A percentile compares a stretch with the other conserved stretches of the same genome.
Evolutionary conservation across 176 grass and related monocot species (phyloP).

Genomic region (Phoenix dactylifera): DNA sequence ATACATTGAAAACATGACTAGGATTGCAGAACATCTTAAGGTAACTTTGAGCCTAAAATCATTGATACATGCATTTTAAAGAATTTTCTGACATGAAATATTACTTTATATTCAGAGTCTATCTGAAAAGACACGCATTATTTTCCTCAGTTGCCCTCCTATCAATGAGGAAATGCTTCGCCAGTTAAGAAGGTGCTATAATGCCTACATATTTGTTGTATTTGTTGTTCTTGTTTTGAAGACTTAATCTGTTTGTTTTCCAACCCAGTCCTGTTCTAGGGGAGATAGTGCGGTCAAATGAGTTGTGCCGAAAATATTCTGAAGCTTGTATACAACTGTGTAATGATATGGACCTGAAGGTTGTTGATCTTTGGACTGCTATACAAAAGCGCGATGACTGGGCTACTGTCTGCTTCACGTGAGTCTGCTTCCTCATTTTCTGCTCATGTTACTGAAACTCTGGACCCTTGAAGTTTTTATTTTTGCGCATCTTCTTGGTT

Average conservation of each 20-base stretch:
- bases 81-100: not conserved
- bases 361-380: slow-evolving; percentile 23
- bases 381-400: slow-evolving; percentile 25
- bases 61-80: not conserved
- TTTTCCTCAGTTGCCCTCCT: slow-evolving; percentile 25
- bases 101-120: slow-evolving; percentile 15
- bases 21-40: slow-evolving; percentile 10
- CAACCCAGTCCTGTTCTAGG: not conserved
- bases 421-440: not conserved
- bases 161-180: slow-evolving; percentile 9
- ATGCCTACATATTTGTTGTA: not conserved
- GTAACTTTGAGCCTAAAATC: not conserved
- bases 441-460: too few relatives aligned
- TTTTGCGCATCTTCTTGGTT: too few relatives aligned
- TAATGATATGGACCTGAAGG: slow-evolving; percentile 22
- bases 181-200: not conserved
- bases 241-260: not conserved
- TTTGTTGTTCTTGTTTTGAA: not conserved
- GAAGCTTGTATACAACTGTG: slow-evolving; percentile 30
- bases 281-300: slow-evolving; percentile 10
- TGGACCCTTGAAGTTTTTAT: too few relatives aligned
- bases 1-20: not conserved
- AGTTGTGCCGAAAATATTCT: slow-evolving; percentile 18
- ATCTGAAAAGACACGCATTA: slow-evolving; percentile 21
- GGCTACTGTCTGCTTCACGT: slow-evolving; percentile 21